A percentile compares a stretch with the other conserved stretches of the same genome.
Conservation (phyloP, 495 filamentous ascomycete species). For the Neurospora cerealis region DNA sequence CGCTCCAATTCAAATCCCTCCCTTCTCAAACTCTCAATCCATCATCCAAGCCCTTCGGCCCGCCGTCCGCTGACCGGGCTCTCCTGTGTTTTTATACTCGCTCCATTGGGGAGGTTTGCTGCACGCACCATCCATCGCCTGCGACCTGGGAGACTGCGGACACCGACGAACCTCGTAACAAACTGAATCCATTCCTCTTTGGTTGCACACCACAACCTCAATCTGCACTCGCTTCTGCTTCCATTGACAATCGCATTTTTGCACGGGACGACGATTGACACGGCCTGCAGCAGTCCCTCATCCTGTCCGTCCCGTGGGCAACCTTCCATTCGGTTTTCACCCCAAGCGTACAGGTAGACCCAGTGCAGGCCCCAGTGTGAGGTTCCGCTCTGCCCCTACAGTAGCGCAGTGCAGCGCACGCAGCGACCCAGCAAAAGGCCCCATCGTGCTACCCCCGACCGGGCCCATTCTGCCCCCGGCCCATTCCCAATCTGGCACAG, state of each 20-base stretch:
- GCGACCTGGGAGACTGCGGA: not conserved
- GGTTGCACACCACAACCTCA: not conserved
- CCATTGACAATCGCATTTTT: not conserved
- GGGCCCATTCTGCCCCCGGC: conserved; percentile 1
- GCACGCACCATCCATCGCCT: not conserved
- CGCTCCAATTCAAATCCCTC: not conserved
- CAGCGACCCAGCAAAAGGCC: conserved; percentile 12
- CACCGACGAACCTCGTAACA: not conserved
- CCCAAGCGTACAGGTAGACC: not conserved
- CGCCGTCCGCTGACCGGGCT: not conserved
- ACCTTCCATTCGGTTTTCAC: not conserved
- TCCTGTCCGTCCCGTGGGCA: not conserved
- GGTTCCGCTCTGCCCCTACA: not conserved
- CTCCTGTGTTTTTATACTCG: not conserved
- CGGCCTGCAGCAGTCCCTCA: not conserved
- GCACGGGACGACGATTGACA: not conserved
- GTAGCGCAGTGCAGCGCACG: conserved; percentile 3
- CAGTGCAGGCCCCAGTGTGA: not conserved
- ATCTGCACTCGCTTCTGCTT: not conserved
- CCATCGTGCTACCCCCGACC: conserved; percentile 3
- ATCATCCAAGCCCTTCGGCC: not conserved
- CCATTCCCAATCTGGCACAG: conserved; percentile 13
- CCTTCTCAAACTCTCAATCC: not conserved
- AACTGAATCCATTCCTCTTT: not conserved
- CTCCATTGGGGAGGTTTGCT: not conserved